Conservation (phyloP, 352 stramenopile species). For the Phytophthora brassicae region DNA sequence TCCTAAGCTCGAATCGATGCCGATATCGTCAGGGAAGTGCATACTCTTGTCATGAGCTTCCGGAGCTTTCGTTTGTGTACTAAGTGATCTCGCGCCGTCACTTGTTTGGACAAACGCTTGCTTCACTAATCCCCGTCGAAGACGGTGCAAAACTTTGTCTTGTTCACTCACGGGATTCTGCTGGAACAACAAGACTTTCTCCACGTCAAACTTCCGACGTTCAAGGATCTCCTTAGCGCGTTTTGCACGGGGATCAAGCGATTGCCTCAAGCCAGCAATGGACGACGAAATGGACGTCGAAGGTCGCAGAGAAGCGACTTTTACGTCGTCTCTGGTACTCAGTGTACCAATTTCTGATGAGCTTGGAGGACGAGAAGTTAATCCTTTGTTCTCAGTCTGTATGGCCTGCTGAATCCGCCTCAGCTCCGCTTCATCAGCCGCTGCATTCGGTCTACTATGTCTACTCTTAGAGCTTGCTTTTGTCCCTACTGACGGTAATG, state of each 20-base stretch:
- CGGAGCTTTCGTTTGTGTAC: conserved; percentile 55
- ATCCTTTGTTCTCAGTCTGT: conserved; percentile 60
- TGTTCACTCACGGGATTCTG: conserved; percentile 56
- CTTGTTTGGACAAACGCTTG: conserved; percentile 64
- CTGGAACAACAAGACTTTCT: conserved; percentile 72
- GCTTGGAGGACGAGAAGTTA: conserved; percentile 35
- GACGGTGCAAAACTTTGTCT: conserved; percentile 53
- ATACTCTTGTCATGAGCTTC: conserved; percentile 51
- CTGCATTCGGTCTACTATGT: conserved; percentile 8
- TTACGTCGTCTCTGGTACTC: conserved; percentile 11
- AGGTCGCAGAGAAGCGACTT: background rate
- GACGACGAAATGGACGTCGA: conserved; percentile 53
- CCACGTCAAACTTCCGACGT: conserved; percentile 60
- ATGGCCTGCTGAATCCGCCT: conserved; percentile 68
- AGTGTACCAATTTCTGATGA: conserved; percentile 17
- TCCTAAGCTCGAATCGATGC: conserved; percentile 42
- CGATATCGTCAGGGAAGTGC: conserved; percentile 79
- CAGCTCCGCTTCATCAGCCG: conserved; percentile 31
- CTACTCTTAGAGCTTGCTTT: conserved; percentile 28
- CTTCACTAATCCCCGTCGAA: conserved; percentile 51
- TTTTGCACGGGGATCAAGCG: conserved; percentile 60
- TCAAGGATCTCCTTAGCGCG: conserved; percentile 66
- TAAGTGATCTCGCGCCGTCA: conserved; percentile 50
- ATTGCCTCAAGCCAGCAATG: conserved; percentile 75
- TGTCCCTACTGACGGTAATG: conserved; percentile 5